Conservation (phyloP, 169 alveolate genomes). For the Besnoitia besnoiti region DNA sequence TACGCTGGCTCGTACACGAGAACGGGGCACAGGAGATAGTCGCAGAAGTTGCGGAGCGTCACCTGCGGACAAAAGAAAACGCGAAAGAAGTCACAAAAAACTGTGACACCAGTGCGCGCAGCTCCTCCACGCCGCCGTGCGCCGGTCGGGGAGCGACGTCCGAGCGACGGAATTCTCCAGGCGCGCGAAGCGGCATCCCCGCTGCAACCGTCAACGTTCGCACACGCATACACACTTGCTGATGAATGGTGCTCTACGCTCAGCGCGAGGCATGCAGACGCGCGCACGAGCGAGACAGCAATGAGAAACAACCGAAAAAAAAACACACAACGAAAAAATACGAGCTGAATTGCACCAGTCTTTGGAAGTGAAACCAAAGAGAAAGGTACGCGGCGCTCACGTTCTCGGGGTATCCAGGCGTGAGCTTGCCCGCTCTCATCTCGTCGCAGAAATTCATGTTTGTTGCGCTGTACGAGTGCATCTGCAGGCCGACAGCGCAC, state of each 20-base stretch:
- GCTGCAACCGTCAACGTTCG: too few species aligned
- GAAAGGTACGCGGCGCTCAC: background rate
- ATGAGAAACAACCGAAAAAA: too few species aligned
- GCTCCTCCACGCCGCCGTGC: too few species aligned
- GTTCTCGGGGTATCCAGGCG: constrained; percentile 56
- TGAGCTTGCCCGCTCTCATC: background rate
- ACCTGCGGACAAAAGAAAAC: constrained; percentile 30
- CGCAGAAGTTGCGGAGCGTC: constrained; percentile 49
- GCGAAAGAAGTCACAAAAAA: background rate
- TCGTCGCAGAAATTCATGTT: constrained; percentile 43
- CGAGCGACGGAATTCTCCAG: too few species aligned
- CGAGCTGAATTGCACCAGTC: too few species aligned
- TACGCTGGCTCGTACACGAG: constrained; percentile 71
- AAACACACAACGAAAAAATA: background rate
- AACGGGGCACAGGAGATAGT: constrained; percentile 68
- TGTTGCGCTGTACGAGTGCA: constrained; percentile 68
- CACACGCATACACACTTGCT: too few species aligned
- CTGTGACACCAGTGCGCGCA: too few species aligned
- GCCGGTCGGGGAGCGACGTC: background rate
- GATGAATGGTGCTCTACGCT: too few species aligned
- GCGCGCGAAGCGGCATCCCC: too few species aligned
- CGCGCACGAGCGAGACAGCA: background rate
- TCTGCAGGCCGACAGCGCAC: too few species aligned
- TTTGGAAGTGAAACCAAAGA: background rate
- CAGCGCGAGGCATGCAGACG: too few species aligned